A percentile compares a stretch with the other conserved stretches of the same genome.
Conservation (phyloP, 768 basidiomycete species). For the Termitomyces titanicus region DNA sequence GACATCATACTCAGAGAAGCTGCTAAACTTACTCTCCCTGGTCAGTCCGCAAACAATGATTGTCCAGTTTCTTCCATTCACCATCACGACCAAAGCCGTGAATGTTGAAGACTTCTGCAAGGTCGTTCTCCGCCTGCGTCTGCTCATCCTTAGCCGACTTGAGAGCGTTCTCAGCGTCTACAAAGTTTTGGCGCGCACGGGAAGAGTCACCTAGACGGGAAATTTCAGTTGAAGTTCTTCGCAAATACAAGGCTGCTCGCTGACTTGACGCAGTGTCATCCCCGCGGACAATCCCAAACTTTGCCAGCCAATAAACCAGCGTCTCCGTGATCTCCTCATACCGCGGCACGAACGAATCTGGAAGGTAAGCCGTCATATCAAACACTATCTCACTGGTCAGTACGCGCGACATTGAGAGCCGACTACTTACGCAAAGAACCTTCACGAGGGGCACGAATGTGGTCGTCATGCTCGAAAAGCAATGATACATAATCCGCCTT, state of each 20-base stretch:
- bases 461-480: constrained; percentile 74
- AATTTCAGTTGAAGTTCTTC: background rate
- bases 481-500: constrained; percentile 69
- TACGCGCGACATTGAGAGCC: background rate
- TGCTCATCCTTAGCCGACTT: constrained; percentile 49
- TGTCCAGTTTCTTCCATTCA: constrained; percentile 95
- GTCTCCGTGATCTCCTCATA: constrained; percentile 67
- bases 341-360: constrained; percentile 70
- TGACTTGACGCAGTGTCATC: constrained; percentile 35
- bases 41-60: constrained; percentile 74
- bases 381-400: constrained; percentile 52
- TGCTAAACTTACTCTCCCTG: constrained; percentile 77
- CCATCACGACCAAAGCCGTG: constrained; percentile 74
- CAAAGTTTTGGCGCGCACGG: constrained; percentile 58
- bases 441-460: constrained; percentile 46
- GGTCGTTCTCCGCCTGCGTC: constrained; percentile 50
- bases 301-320: constrained; percentile 59
- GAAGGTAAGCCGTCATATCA: constrained; percentile 77
- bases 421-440: constrained; percentile 52
- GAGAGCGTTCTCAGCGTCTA: constrained; percentile 60
- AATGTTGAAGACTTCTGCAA: constrained; percentile 61
- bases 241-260: background rate
- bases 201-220: constrained; percentile 43
- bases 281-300: constrained; percentile 53
- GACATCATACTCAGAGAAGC: background rate